phyloP scores from a whole-genome alignment of 192 early-diverging fungal genomes.

The Rhizophagus clarus region DNA sequence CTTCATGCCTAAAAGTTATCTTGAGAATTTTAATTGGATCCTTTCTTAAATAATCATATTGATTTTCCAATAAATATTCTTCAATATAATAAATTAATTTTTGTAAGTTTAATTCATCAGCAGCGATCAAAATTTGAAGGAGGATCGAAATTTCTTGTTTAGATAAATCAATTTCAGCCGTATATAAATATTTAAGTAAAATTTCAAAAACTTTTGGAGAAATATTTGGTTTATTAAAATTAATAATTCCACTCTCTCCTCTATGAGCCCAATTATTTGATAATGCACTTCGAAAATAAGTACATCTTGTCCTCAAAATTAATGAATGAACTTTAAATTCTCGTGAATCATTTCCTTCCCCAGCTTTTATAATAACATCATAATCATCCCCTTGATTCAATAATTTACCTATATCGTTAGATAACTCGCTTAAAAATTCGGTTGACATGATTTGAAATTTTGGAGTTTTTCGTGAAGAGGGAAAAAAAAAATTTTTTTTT shows the following conservation, averaged over 20 bases:
- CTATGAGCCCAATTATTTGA: constrained; percentile 17
- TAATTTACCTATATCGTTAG: background rate
- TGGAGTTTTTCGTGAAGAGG: no score
- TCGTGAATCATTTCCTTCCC: constrained; percentile 3
- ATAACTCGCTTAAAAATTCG: background rate
- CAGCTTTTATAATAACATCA: constrained; percentile 17
- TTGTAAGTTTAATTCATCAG: constrained; percentile 23
- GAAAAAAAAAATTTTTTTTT: no score
- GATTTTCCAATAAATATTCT: constrained; percentile 6
- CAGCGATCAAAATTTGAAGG: constrained; percentile 18
- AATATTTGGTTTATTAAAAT: constrained; percentile 31
- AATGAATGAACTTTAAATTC: constrained; percentile 18
- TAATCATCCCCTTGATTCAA: background rate
- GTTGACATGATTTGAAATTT: background rate
- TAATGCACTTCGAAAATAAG: constrained; percentile 16
- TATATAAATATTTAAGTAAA: constrained; percentile 27
- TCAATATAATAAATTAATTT: background rate
- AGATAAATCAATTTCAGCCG: constrained; percentile 7
- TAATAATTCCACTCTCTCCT: background rate
- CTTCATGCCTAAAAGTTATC: background rate
- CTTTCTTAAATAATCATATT: background rate
- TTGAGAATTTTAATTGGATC: background rate
- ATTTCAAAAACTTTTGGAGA: constrained; percentile 14
- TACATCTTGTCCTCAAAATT: constrained; percentile 6
- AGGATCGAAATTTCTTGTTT: background rate